A percentile compares a stretch with the other conserved stretches of the same genome.
Conservation (phyloP, 129 eudicot species). For the Erigeron canadensis region DNA sequence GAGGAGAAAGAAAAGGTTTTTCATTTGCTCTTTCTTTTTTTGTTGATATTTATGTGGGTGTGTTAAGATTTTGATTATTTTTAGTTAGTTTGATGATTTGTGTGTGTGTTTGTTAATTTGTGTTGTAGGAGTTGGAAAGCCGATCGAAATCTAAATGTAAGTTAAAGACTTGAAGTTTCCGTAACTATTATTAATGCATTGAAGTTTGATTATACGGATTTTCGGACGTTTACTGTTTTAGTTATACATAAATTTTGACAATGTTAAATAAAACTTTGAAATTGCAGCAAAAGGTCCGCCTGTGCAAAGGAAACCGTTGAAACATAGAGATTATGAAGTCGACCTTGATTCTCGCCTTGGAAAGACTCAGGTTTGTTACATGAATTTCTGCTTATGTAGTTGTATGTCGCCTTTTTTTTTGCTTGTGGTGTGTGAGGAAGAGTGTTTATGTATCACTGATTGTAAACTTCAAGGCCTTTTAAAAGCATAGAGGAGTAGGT, state of each 20-base stretch:
- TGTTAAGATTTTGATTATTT: background rate
- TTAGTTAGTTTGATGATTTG: background rate
- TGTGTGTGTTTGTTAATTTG: background rate
- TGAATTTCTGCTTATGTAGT: background rate
- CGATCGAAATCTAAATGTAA: constrained; percentile 57
- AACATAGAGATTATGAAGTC: constrained; percentile 91
- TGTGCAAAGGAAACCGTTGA: constrained; percentile 89
- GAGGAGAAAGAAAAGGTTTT: constrained; percentile 51
- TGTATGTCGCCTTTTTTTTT: background rate
- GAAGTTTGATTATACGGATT: background rate
- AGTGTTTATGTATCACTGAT: background rate
- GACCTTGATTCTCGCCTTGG: constrained; percentile 96
- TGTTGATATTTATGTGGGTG: background rate
- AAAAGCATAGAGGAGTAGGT: constrained; percentile 4
- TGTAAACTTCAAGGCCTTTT: background rate
- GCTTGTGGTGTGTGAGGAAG: background rate
- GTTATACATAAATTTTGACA: too few relatives aligned
- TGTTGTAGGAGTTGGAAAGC: constrained; percentile 60
- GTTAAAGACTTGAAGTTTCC: constrained; percentile 23
- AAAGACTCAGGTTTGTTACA: constrained; percentile 78
- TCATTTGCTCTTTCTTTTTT: background rate
- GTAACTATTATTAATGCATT: background rate
- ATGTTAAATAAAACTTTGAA: background rate
- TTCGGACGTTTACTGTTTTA: background rate
- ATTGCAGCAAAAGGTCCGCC: constrained; percentile 82